Percentiles rank a stretch among this genome's conserved stretches.
phyloP scores from a whole-genome alignment of 192 early-diverging fungal species.

The Spinellus fusiger region DNA sequence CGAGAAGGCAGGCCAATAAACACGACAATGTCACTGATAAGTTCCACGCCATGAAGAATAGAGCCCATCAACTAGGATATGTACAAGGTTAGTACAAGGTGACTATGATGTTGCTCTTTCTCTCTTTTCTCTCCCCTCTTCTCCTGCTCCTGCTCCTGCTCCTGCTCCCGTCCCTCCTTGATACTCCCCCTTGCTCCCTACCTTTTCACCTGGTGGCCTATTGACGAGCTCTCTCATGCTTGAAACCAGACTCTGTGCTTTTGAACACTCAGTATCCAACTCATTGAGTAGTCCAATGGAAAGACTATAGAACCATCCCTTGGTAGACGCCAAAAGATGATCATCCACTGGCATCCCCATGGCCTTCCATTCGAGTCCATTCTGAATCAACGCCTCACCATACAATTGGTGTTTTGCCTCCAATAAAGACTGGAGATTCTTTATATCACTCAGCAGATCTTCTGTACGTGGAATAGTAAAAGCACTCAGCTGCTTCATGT shows the following conservation, averaged over 20 bases:
- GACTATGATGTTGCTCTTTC: not conserved
- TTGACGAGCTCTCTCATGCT: conserved; percentile 4
- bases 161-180: not conserved
- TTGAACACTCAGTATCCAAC: conserved; percentile 17
- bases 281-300: conserved; percentile 15
- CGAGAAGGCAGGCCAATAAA: conserved; percentile 13
- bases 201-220: conserved; percentile 16
- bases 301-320: conserved; percentile 22
- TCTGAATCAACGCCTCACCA: conserved; percentile 21
- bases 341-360: conserved; percentile 31
- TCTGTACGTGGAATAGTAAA: conserved; percentile 14
- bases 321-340: conserved; percentile 12
- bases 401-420: conserved; percentile 19
- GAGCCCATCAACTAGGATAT: conserved; percentile 15
- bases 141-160: too few species aligned
- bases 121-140: too few species aligned
- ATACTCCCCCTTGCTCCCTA: not conserved
- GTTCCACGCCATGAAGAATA: conserved; percentile 15
- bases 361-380: conserved; percentile 33
- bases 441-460: conserved; percentile 21
- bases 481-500: conserved; percentile 24
- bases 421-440: conserved; percentile 14
- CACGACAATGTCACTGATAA: conserved; percentile 1
- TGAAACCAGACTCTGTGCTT: conserved; percentile 4
- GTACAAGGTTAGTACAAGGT: not conserved